Percentiles rank a stretch among this genome's conserved stretches.
Evolutionary conservation across 2,329 filamentous ascomycete species (phyloP).

Genomic region (Paracamarosporium sp.): DNA sequence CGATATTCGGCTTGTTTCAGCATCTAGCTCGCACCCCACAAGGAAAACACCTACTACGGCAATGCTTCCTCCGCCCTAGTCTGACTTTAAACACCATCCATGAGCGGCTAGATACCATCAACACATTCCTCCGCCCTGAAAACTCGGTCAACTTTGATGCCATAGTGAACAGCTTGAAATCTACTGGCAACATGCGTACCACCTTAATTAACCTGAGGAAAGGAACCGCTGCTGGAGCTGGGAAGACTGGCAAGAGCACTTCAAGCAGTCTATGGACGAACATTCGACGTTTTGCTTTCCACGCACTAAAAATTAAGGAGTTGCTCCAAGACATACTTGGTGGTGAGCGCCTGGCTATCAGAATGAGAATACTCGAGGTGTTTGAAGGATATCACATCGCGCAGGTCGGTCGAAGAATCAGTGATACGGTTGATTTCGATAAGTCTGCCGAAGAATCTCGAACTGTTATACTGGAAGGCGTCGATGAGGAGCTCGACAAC

Average conservation of each 20-base stretch:
- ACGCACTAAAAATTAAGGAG: constrained; percentile 73
- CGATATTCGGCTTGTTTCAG: constrained; percentile 82
- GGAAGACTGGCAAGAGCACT: constrained; percentile 60
- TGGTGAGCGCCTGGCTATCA: constrained; percentile 59
- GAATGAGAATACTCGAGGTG: constrained; percentile 63
- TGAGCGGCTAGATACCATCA: constrained; percentile 74
- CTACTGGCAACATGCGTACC: constrained; percentile 77
- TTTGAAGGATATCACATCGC: constrained; percentile 68
- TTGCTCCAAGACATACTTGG: constrained; percentile 64
- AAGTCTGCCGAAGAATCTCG: constrained; percentile 73
- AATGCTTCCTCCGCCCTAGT: constrained; percentile 81
- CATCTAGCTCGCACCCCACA: constrained; percentile 78
- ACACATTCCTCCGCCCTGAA: constrained; percentile 69
- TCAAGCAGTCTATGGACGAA: constrained; percentile 75
- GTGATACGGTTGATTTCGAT: constrained; percentile 77
- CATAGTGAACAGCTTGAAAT: constrained; percentile 68
- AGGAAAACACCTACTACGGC: constrained; percentile 75
- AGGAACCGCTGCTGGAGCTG: constrained; percentile 67
- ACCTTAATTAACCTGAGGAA: constrained; percentile 75
- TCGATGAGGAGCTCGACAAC: constrained; percentile 77
- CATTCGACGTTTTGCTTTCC: constrained; percentile 74
- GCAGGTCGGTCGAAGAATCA: constrained; percentile 73
- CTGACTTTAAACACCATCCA: constrained; percentile 71
- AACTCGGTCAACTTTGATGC: constrained; percentile 65
- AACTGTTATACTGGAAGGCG: constrained; percentile 73